phyloP scores from a whole-genome alignment of 148 eudicot species.

The Mesembryanthemum crystallinum region DNA sequence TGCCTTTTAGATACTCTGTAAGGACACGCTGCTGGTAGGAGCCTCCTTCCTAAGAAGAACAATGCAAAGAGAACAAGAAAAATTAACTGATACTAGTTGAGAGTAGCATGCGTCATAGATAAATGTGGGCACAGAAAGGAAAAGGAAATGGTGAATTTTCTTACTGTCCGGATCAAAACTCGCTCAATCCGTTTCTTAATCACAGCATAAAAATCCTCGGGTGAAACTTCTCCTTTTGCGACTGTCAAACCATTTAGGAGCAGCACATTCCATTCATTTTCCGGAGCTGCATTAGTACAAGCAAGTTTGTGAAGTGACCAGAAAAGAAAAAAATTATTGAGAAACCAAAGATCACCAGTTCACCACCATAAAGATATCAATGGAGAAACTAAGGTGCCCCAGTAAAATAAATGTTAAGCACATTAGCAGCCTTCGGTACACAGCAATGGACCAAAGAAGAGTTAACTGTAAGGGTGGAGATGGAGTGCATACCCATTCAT shows the following conservation, averaged over 20 bases:
- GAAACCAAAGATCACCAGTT: background rate
- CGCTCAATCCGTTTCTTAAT: conserved; percentile 87
- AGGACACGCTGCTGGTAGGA: conserved; percentile 92
- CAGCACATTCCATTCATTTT: conserved; percentile 74
- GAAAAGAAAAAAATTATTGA: background rate
- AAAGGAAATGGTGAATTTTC: conserved; percentile 17
- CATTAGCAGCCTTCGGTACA: background rate
- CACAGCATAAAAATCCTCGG: conserved; percentile 68
- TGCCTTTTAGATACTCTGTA: conserved; percentile 78
- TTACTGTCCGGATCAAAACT: conserved; percentile 79
- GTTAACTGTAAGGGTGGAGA: background rate
- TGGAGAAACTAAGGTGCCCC: no score
- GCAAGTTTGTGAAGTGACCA: background rate
- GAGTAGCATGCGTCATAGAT: background rate
- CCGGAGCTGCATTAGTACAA: conserved; percentile 60
- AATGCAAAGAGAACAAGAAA: conserved; percentile 3
- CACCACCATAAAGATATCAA: background rate
- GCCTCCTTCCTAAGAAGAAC: conserved; percentile 71
- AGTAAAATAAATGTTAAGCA: background rate
- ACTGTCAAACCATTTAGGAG: conserved; percentile 63
- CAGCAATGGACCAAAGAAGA: background rate
- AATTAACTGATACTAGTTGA: background rate
- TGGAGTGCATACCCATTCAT: background rate
- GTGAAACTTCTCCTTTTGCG: conserved; percentile 78
- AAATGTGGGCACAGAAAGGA: background rate